Percentiles rank a stretch among this genome's conserved stretches.
These are phyloP conservation scores for Zymoseptoria pseudotritici DNA, from an alignment of 2,329 filamentous ascomycete species.

Conservation along the genomic window DNA sequence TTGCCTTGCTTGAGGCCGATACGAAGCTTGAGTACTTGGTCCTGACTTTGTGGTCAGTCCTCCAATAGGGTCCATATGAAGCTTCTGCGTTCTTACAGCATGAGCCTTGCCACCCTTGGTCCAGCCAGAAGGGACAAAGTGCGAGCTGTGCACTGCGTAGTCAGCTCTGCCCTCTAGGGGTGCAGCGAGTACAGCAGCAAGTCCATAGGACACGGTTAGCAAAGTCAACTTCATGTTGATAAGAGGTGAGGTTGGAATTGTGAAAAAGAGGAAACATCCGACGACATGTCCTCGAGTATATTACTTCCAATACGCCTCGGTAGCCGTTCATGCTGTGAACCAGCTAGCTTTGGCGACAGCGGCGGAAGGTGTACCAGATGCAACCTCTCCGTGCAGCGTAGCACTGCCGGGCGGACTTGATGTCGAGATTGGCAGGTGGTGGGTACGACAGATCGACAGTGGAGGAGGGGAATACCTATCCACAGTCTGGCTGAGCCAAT, in stretches of 20 bases:
- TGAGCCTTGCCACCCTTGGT: conserved; percentile 9
- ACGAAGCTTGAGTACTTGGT: conserved; percentile 14
- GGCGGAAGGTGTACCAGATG: background rate
- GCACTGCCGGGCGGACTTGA: background rate
- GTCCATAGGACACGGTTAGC: background rate
- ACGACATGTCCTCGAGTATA: background rate
- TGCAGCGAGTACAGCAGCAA: conserved; percentile 4
- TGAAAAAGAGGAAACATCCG: no score
- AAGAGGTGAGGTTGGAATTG: background rate
- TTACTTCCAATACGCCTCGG: background rate
- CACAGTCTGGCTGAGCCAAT: background rate
- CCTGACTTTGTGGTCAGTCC: background rate
- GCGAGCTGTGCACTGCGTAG: conserved; percentile 14
- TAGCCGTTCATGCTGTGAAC: background rate
- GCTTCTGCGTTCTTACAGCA: conserved; percentile 4
- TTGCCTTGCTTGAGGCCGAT: conserved; percentile 19
- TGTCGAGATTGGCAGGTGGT: background rate
- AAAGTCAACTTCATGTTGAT: background rate
- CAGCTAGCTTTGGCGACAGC: background rate
- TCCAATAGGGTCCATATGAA: background rate
- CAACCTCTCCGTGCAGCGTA: background rate
- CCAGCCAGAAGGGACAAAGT: conserved; percentile 15
- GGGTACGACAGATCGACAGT: background rate
- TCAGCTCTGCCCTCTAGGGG: conserved; percentile 10
- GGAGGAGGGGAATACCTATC: background rate